Evolutionary conservation across 805 yeast species (phyloP).

Genomic region (Candida easanensis): DNA sequence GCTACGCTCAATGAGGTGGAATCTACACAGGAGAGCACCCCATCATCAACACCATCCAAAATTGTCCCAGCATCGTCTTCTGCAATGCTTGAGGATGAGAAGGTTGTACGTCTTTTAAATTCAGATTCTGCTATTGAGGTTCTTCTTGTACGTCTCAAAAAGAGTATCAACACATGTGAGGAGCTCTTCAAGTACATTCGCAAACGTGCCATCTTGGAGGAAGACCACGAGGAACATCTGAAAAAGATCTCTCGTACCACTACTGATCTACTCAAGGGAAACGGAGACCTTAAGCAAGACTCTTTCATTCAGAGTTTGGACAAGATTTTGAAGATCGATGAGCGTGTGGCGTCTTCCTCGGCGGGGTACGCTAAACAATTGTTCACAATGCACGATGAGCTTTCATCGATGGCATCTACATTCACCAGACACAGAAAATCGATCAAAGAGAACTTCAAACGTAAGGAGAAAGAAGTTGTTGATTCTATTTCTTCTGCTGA

Average conservation of each 20-base stretch:
- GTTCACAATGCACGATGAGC: slow-evolving; percentile 82
- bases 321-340: slow-evolving; percentile 73
- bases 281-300: slow-evolving; percentile 49
- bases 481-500: slow-evolving; percentile 85
- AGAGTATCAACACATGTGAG: slow-evolving; percentile 76
- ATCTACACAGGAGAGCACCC: slow-evolving; percentile 2
- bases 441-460: slow-evolving; percentile 76
- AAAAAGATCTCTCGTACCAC: slow-evolving; percentile 65
- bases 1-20: slow-evolving; percentile 3
- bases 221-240: slow-evolving; percentile 71
- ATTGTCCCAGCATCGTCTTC: slow-evolving; percentile 30
- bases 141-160: slow-evolving; percentile 70
- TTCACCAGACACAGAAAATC: slow-evolving; percentile 71
- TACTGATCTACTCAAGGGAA: slow-evolving; percentile 42
- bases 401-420: slow-evolving; percentile 64
- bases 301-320: slow-evolving; percentile 68
- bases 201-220: slow-evolving; percentile 74
- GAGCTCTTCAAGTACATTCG: slow-evolving; percentile 79
- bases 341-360: slow-evolving; percentile 68
- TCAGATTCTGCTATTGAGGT: slow-evolving; percentile 79
- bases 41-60: slow-evolving; percentile 1
- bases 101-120: slow-evolving; percentile 49
- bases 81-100: slow-evolving; percentile 46
- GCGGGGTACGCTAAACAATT: slow-evolving; percentile 75
- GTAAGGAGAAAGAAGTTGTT: slow-evolving; percentile 77